Conservation (phyloP, 176 grass and related monocot species). For the Aegilops bicornis region DNA sequence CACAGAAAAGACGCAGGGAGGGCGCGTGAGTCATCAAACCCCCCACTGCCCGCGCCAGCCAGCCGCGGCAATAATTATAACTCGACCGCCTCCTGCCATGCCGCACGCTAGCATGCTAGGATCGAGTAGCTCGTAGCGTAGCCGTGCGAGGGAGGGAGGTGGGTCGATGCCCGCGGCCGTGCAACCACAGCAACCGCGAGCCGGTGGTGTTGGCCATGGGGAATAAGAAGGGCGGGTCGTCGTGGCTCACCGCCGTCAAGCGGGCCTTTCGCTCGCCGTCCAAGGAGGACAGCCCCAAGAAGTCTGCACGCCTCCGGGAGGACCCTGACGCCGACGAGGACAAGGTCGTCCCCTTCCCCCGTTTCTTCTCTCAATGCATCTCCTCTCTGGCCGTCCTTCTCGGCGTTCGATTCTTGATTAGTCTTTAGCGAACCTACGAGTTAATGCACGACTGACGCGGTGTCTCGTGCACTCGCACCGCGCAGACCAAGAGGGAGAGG, state of each 20-base stretch:
- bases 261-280: constrained; percentile 89
- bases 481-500: constrained; percentile 71
- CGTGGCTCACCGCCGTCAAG: constrained; percentile 97
- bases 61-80: background rate
- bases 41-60: background rate
- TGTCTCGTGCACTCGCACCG: background rate
- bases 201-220: constrained; percentile 43
- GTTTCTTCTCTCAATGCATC: background rate
- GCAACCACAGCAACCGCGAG: background rate
- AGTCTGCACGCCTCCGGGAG: constrained; percentile 40
- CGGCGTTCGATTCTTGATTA: background rate
- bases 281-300: constrained; percentile 69
- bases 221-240: constrained; percentile 74
- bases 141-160: background rate
- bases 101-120: background rate
- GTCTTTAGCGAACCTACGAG: background rate
- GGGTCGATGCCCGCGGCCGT: constrained; percentile 19
- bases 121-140: background rate
- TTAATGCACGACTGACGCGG: background rate
- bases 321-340: constrained; percentile 40
- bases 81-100: background rate
- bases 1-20: constrained; percentile 18
- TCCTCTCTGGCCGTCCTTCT: background rate
- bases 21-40: constrained; percentile 25
- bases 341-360: constrained; percentile 20